A percentile compares a stretch with the other conserved stretches of the same genome.
Conservation (phyloP, 441 rosid species). For the Bruguiera hainesii region DNA sequence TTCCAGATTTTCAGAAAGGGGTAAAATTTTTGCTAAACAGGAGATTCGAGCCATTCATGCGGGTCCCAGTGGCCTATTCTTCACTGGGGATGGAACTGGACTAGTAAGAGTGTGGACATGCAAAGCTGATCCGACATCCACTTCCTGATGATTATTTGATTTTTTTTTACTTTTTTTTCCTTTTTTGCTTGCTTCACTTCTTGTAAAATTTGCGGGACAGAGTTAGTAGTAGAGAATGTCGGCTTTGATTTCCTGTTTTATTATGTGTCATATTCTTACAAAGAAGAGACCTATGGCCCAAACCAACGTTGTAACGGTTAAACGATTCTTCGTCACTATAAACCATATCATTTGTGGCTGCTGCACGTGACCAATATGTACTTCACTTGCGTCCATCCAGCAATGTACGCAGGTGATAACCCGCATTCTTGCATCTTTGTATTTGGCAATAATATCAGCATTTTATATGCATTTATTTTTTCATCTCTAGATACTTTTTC, state of each 20-base stretch:
- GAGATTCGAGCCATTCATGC: slow-evolving; percentile 77
- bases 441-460: no score
- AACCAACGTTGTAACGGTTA: neutral
- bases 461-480: no score
- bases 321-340: neutral
- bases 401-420: no score
- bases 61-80: slow-evolving; percentile 82
- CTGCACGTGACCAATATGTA: no score
- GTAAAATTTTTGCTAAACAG: slow-evolving; percentile 79
- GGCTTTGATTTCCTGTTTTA: neutral
- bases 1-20: slow-evolving; percentile 79
- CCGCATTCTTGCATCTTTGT: no score
- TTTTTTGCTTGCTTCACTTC: neutral
- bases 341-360: neutral
- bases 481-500: no score
- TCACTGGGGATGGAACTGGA: slow-evolving; percentile 94
- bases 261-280: neutral
- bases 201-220: neutral
- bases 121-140: neutral
- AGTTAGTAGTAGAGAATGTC: neutral
- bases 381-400: no score
- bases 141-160: neutral
- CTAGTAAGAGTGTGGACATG: slow-evolving; percentile 86
- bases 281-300: neutral
- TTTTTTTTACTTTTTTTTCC: neutral